Evolutionary conservation across 2,329 filamentous ascomycete genomes (phyloP), one percentile per base, ranked within the genome.

Genomic region (Alternaria rosae): DNA sequence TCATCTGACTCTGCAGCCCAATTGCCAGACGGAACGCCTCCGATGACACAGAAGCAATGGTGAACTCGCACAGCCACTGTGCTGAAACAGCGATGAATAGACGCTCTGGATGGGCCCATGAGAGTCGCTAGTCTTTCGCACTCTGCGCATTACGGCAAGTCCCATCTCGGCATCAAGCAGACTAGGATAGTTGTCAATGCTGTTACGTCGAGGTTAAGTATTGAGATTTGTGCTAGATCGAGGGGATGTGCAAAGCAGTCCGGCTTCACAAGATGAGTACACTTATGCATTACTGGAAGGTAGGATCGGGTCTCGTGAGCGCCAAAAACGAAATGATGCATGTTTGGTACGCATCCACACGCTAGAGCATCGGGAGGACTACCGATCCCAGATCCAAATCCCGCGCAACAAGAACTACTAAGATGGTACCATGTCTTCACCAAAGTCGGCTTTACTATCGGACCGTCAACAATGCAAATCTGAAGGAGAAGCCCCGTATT

Each of bases 351-450:
- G 30, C 47, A 51, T 38, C 47, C 25, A 56, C 35, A 13, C 41
- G 43, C 32, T 41, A 59, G 54, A n/a, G 20, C 26, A 38, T 54
- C 56, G 56, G 64, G 20, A 52, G 17, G 57, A 59, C 41, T 61
- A 59, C 64, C 50, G 45, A 61, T 60, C 54, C 43, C 57, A 64
- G 62, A 57, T 15, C 42, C 50, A 51, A 63, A 57, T 55, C 58
- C 62, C 59, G 59, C 41, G 38, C 43, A 35, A 47, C 42, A 43
- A 23, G 10, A 17, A 38, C 20, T 32, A 23, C 59, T 25, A 59
- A 42, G 17, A n/a, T 38, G 15, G 44, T 48, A 59, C 35, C 47
- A 42, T 38, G 13, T 23, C 17, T 17, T 51, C 47, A 35, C 21
- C 9, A 54, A 43, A 23, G 25, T 42, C 38, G 50, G 53, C 28